Evolutionary conservation across 768 basidiomycete genomes (phyloP).

Genomic region (Pholiota microspora): DNA sequence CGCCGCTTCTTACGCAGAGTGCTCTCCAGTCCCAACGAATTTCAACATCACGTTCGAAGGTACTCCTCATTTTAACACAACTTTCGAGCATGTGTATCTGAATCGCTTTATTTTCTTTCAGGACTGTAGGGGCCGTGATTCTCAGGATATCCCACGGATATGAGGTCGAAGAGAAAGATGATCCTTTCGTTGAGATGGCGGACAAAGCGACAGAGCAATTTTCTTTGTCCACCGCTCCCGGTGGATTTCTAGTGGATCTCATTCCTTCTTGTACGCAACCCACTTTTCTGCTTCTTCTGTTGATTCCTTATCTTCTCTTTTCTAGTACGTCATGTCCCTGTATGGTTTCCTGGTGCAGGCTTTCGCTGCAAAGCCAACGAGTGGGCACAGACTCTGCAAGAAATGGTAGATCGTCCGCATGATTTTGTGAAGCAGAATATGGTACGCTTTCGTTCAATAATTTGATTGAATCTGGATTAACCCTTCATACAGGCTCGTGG

Average conservation of each 20-base stretch:
- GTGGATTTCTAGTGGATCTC: slow-evolving; percentile 50
- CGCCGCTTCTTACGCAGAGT: slow-evolving; percentile 46
- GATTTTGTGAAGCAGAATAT: slow-evolving; percentile 62
- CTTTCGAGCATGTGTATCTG: slow-evolving; percentile 1
- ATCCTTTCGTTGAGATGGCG: slow-evolving; percentile 53
- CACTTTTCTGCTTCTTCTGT: not conserved
- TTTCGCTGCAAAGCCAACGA: slow-evolving; percentile 52
- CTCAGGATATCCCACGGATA: slow-evolving; percentile 55
- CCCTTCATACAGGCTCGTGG: slow-evolving; percentile 46
- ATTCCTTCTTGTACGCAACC: slow-evolving; percentile 41
- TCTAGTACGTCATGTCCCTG: slow-evolving; percentile 57
- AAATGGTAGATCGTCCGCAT: slow-evolving; percentile 57
- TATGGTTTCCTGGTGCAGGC: slow-evolving; percentile 62
- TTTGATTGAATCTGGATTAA: slow-evolving; percentile 1
- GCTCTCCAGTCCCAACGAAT: slow-evolving; percentile 44
- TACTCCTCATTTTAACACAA: slow-evolving; percentile 17
- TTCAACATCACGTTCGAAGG: slow-evolving; percentile 46
- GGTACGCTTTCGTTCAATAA: slow-evolving; percentile 29
- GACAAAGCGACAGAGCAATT: slow-evolving; percentile 54
- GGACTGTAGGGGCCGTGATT: slow-evolving; percentile 51
- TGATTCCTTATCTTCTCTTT: slow-evolving; percentile 1
- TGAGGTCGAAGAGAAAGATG: slow-evolving; percentile 45
- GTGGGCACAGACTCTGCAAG: slow-evolving; percentile 51
- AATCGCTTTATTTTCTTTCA: slow-evolving; percentile 18
- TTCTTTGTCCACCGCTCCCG: slow-evolving; percentile 50